phyloP scores from a whole-genome alignment of 1,284 basidiomycete genomes.

The Ustilago loliicola region DNA sequence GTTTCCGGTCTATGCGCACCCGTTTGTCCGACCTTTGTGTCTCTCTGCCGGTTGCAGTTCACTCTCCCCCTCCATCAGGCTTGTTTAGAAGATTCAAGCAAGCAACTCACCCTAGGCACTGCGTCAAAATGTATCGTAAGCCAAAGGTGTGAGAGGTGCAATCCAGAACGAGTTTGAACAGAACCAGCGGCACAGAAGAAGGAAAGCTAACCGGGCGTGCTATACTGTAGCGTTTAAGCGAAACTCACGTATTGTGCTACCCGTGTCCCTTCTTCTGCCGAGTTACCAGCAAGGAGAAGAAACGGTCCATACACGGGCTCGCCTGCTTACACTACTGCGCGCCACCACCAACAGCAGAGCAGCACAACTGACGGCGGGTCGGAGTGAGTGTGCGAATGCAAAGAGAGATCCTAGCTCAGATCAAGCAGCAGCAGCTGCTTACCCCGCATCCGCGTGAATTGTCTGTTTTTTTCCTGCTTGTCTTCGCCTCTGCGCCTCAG shows the following conservation, averaged over 20 bases:
- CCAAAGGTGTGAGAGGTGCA: no score
- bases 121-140: no score
- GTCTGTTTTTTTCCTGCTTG: slow-evolving; percentile 12
- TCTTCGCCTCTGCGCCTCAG: not conserved
- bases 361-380: no score
- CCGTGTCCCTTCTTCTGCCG: slow-evolving; percentile 6
- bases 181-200: no score
- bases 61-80: no score
- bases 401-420: not conserved
- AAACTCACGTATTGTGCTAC: no score
- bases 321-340: not conserved
- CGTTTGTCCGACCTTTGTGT: not conserved
- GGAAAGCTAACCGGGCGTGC: no score
- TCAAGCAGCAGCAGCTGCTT: slow-evolving; percentile 16
- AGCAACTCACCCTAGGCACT: no score
- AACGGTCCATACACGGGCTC: not conserved
- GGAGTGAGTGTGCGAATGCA: slow-evolving; percentile 1
- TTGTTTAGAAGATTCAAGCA: no score
- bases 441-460: slow-evolving; percentile 33
- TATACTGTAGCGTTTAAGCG: no score
- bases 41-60: not conserved
- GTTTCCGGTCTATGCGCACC: slow-evolving; percentile 7
- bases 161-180: no score
- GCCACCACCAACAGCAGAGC: slow-evolving; percentile 1
- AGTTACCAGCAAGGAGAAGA: slow-evolving; percentile 6